Evolutionary conservation across 306 rosid genomes (phyloP).

Genomic region (Quercus robur): DNA sequence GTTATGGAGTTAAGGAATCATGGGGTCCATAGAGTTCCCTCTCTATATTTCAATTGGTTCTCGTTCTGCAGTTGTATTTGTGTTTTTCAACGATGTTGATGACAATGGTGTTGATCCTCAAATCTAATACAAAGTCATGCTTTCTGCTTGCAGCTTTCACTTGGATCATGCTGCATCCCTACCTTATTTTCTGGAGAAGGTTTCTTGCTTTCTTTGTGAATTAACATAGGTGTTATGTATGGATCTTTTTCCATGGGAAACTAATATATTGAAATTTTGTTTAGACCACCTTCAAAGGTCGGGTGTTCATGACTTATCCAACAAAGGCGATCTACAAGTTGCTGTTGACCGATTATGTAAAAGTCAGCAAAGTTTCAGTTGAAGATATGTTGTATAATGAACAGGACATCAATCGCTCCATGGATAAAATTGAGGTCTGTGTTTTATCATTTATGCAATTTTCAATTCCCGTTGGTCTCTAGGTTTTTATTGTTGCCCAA

Average conservation of each 20-base stretch:
- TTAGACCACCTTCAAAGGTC: slow-evolving; percentile 83
- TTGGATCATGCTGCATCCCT: slow-evolving; percentile 93
- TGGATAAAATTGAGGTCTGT: slow-evolving; percentile 92
- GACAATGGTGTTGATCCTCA: background rate
- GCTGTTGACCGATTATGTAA: slow-evolving; percentile 75
- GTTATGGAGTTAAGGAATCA: background rate
- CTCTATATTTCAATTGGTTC: background rate
- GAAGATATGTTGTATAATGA: slow-evolving; percentile 88
- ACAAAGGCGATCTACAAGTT: slow-evolving; percentile 90
- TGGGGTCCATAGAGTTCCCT: background rate
- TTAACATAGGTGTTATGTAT: background rate
- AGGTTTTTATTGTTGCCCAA: background rate
- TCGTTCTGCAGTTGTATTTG: background rate
- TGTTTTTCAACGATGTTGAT: background rate
- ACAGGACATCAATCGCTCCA: slow-evolving; percentile 89
- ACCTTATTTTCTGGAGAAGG: slow-evolving; percentile 95
- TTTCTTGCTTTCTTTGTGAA: slow-evolving; percentile 8
- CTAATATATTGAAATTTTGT: slow-evolving; percentile 12
- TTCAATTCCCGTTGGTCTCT: background rate
- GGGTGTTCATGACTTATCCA: slow-evolving; percentile 95
- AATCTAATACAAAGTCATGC: background rate
- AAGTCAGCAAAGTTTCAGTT: slow-evolving; percentile 91
- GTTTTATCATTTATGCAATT: background rate
- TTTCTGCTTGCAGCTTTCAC: slow-evolving; percentile 60
- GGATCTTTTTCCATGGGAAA: background rate